A percentile compares a stretch with the other conserved stretches of the same genome.
phyloP scores from a whole-genome alignment of 2,329 filamentous ascomycete species.

The Tolypocladium endophyticum region DNA sequence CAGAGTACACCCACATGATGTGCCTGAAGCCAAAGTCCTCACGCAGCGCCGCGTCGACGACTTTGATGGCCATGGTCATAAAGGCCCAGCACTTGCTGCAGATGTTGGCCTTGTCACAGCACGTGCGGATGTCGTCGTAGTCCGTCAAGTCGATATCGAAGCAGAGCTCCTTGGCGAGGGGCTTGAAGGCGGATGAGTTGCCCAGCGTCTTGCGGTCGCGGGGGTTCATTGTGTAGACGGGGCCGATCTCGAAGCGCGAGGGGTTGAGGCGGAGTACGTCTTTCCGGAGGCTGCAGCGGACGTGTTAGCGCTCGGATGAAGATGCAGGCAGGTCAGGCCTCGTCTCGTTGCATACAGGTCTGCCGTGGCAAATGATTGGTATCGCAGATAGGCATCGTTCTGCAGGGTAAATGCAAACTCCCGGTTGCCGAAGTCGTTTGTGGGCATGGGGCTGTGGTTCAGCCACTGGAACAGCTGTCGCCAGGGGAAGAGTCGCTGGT shows the following conservation, averaged over 20 bases:
- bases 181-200: constrained; percentile 72
- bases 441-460: constrained; percentile 80
- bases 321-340: neutral
- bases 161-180: constrained; percentile 85
- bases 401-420: constrained; percentile 95
- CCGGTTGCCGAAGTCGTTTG: constrained; percentile 80
- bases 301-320: neutral
- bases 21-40: constrained; percentile 97
- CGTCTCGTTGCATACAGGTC: constrained; percentile 34
- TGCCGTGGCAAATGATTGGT: constrained; percentile 56
- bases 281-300: constrained; percentile 61
- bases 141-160: constrained; percentile 99
- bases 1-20: constrained; percentile 97
- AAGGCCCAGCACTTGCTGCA: constrained; percentile 94
- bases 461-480: constrained; percentile 94
- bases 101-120: constrained; percentile 87
- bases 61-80: constrained; percentile 95
- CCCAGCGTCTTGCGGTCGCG: constrained; percentile 82
- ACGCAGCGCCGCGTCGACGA: constrained; percentile 74
- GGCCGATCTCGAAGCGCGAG: constrained; percentile 93
- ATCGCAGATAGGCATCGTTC: constrained; percentile 85
- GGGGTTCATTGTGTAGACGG: constrained; percentile 91
- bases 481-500: constrained; percentile 92
- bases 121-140: constrained; percentile 94
- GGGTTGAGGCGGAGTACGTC: constrained; percentile 83